Conservation (phyloP, 2,329 filamentous ascomycete genomes). For the Talaromyces sp. region DNA sequence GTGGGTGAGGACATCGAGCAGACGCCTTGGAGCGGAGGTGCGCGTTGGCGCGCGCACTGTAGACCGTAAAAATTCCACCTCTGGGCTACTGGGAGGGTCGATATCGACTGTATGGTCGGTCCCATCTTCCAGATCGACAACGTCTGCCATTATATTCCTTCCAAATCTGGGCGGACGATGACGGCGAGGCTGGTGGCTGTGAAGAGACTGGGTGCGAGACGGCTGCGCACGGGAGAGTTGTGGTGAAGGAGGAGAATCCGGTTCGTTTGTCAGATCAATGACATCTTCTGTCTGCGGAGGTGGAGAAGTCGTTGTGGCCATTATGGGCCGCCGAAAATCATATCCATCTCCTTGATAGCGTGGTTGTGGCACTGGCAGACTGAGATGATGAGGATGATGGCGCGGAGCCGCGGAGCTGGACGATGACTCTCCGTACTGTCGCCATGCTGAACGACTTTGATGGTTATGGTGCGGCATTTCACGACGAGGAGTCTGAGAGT, state of each 20-base stretch:
- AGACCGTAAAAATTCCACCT: constrained; percentile 47
- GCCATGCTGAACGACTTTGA: constrained; percentile 22
- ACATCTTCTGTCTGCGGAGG: constrained; percentile 27
- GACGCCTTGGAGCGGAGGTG: constrained; percentile 13
- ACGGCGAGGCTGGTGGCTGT: constrained; percentile 11
- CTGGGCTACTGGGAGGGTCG: constrained; percentile 36
- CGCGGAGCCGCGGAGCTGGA: constrained; percentile 17
- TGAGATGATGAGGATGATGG: constrained; percentile 15
- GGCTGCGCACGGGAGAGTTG: constrained; percentile 11
- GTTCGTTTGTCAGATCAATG: constrained; percentile 46
- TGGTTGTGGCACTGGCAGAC: constrained; percentile 25
- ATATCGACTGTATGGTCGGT: constrained; percentile 1
- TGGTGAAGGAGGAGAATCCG: constrained; percentile 29
- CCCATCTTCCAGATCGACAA: constrained; percentile 39
- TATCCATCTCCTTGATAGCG: constrained; percentile 50
- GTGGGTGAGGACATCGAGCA: constrained; percentile 7
- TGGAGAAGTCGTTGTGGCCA: constrained; percentile 29
- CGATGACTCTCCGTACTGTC: constrained; percentile 20
- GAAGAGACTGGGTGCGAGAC: constrained; percentile 1
- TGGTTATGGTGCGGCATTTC: constrained; percentile 32
- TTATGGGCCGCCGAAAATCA: constrained; percentile 51
- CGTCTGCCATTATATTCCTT: constrained; percentile 32
- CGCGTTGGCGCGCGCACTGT: constrained; percentile 18
- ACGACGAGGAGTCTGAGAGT: constrained; percentile 27
- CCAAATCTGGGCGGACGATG: constrained; percentile 31